A percentile compares a stretch with the other conserved stretches of the same genome.
Conservation (phyloP, 306 rosid genomes). For the Prunus salicina region DNA sequence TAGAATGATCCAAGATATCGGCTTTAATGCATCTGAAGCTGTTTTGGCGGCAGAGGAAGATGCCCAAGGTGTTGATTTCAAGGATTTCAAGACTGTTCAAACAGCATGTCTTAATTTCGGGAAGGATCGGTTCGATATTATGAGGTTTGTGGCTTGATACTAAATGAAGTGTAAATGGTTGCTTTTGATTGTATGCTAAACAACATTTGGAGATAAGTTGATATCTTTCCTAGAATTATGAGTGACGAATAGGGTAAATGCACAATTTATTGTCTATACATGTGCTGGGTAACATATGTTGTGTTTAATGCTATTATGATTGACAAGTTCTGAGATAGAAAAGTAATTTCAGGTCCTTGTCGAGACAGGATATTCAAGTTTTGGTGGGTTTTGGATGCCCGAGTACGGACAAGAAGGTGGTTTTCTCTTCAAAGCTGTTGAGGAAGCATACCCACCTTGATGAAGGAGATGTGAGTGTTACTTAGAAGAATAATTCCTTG, state of each 20-base stretch:
- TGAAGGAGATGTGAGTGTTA: slow-evolving; percentile 90
- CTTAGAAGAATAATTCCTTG: neutral
- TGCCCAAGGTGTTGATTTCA: slow-evolving; percentile 46
- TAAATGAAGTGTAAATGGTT: neutral
- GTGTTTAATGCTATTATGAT: slow-evolving; percentile 1
- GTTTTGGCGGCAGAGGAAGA: slow-evolving; percentile 20
- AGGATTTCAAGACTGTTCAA: slow-evolving; percentile 69
- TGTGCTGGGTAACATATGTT: slow-evolving; percentile 14
- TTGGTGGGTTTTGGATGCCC: slow-evolving; percentile 97
- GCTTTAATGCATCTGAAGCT: slow-evolving; percentile 39
- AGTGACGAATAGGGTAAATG: neutral
- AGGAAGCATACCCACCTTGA: slow-evolving; percentile 87
- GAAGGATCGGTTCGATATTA: slow-evolving; percentile 81
- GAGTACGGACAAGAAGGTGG: slow-evolving; percentile 75
- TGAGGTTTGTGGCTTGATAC: slow-evolving; percentile 58
- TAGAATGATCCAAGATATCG: slow-evolving; percentile 58
- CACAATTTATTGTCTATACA: neutral
- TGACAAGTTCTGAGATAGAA: slow-evolving; percentile 31
- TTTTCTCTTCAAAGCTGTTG: slow-evolving; percentile 83
- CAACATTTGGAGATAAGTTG: neutral
- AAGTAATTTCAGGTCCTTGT: slow-evolving; percentile 76
- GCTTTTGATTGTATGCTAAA: neutral
- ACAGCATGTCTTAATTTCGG: slow-evolving; percentile 81
- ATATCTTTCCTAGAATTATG: neutral
- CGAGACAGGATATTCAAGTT: slow-evolving; percentile 75